Evolutionary conservation across 192 early-diverging fungal genomes (phyloP).

Genomic region (Dissophora ornata): DNA sequence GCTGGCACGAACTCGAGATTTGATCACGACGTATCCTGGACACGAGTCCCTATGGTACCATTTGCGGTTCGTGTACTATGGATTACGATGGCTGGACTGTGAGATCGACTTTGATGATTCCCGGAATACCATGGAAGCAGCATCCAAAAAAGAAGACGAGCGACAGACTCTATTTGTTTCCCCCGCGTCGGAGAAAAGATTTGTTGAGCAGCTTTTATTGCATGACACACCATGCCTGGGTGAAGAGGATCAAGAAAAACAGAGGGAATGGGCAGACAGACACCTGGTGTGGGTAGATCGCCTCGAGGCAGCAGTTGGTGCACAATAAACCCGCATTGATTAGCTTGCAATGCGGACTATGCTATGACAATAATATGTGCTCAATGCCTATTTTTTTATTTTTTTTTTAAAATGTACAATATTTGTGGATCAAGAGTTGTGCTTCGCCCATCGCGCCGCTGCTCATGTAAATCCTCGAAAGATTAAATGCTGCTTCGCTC

Average conservation of each 20-base stretch:
- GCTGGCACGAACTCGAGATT: constrained; percentile 23
- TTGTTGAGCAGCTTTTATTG: background rate
- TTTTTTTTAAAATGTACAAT: constrained; percentile 74
- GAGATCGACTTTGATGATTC: constrained; percentile 6
- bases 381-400: constrained; percentile 12
- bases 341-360: too few relatives aligned
- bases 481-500: constrained; percentile 92
- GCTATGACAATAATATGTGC: too few relatives aligned
- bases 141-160: too few relatives aligned
- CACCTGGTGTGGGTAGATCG: constrained; percentile 23
- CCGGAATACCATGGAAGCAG: too few relatives aligned
- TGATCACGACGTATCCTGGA: constrained; percentile 58
- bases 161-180: constrained; percentile 18
- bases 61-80: constrained; percentile 57
- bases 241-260: constrained; percentile 1
- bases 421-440: constrained; percentile 74
- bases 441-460: constrained; percentile 81
- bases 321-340: too few relatives aligned
- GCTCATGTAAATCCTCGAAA: constrained; percentile 80
- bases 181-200: constrained; percentile 4
- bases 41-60: constrained; percentile 67
- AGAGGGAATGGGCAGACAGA: constrained; percentile 3
- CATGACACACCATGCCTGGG: background rate
- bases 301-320: background rate
- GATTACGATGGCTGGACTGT: constrained; percentile 40